Conservation (phyloP, 78 protist species). For the Paratrimastix pyriformis region DNA sequence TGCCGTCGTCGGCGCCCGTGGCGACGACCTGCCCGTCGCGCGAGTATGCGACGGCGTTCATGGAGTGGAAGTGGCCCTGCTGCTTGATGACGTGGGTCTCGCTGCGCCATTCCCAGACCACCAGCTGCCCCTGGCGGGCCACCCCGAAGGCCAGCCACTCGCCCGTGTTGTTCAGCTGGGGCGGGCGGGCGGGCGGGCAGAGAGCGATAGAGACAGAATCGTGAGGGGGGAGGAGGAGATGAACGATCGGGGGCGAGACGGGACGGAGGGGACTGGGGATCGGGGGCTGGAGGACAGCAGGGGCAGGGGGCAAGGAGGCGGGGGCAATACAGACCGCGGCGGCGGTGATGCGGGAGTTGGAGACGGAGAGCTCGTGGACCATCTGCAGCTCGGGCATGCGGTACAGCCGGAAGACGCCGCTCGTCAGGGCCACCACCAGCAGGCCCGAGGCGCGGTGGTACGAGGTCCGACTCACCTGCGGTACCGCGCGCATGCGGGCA, state of each 20-base stretch:
- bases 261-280: too few species aligned
- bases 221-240: too few species aligned
- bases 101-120: conserved; percentile 92
- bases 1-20: conserved; percentile 80
- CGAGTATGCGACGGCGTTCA: conserved; percentile 57
- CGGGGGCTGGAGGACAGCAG: too few species aligned
- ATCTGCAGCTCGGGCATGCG: conserved; percentile 42
- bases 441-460: not conserved
- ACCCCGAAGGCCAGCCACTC: conserved; percentile 86
- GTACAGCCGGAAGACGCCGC: conserved; percentile 70
- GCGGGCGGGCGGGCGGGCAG: too few species aligned
- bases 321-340: too few species aligned
- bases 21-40: conserved; percentile 69
- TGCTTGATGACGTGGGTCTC: conserved; percentile 69
- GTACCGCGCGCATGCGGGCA: not conserved
- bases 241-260: too few species aligned
- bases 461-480: not conserved
- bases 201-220: too few species aligned
- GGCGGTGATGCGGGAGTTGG: conserved; percentile 27
- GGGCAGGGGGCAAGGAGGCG: too few species aligned
- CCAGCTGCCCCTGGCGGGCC: conserved; percentile 60
- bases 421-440: conserved; percentile 57
- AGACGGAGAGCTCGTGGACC: conserved; percentile 26
- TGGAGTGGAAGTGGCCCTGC: conserved; percentile 56
- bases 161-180: conserved; percentile 66